Evolutionary conservation across 495 filamentous ascomycete genomes (phyloP), one percentile per base, ranked within the genome.

Genomic region (Elaphomyces granulatus): DNA sequence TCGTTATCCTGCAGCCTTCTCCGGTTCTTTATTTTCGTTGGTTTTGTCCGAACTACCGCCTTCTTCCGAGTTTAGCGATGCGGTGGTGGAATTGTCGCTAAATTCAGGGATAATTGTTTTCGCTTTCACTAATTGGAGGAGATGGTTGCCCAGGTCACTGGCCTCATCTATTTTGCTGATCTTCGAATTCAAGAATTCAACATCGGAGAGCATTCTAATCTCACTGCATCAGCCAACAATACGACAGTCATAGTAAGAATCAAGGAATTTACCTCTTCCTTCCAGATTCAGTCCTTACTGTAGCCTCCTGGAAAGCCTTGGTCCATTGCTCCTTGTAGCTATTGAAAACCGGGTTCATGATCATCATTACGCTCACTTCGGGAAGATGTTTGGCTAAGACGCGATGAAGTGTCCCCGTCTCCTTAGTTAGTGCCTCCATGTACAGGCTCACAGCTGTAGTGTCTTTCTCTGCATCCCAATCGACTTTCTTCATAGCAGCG

Each of bases 391-490:
- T 90, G 48, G 71, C 81, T 34, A 99, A 64, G 9, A 94, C 88
- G 9, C 84, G 78, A 51, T 96, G 83, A 34, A 99, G 55, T 4
- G 83, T 93, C 2, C 72, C 71, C 0, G 90, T 96, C 49, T 96
- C 90, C 51, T 85, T 92, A 1, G 78, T 77, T 15, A 99, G 54
- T 1, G 78, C 88, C 53, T 95, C 90, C 80, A 99, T 92, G 55
- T 92, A 94, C 15, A 78, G 56, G 46, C 77, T 86, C 3, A 68
- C 60, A 3, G 51, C 54, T 47, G 37, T 55, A 39, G 44, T 47
- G 34, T 46, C 54, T 49, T 34, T 46, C 38, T 54, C 46, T n/a
- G 60, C 47, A 43, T 87, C 80, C 81, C 84, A 94, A 42, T 81
- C 60, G 31, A 87, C 68, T 40, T 75, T 74, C 53, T 76, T 83